Evolutionary conservation across 2,329 filamentous ascomycete genomes (phyloP).

Genomic region (Fusarium nodosum): DNA sequence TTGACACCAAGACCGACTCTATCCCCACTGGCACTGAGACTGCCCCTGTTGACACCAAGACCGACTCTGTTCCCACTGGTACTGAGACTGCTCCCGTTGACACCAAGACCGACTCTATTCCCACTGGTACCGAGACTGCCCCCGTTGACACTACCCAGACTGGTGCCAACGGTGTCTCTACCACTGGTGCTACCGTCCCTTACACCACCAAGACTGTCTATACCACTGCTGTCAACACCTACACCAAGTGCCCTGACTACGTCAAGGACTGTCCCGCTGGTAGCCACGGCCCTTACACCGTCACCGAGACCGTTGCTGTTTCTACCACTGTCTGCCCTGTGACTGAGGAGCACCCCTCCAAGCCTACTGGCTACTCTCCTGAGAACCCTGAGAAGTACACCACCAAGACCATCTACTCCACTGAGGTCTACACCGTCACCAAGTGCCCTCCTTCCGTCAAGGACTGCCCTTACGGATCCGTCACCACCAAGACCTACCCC

Average conservation of each 20-base stretch:
- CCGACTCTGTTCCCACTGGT: neutral
- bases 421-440: constrained; percentile 35
- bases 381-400: constrained; percentile 46
- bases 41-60: neutral
- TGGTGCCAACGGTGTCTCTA: constrained; percentile 15
- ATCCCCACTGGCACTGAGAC: neutral
- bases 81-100: constrained; percentile 4
- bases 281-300: constrained; percentile 44
- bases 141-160: neutral
- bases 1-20: neutral
- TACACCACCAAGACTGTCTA: constrained; percentile 53
- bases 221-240: constrained; percentile 49
- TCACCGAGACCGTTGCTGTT: constrained; percentile 52
- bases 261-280: constrained; percentile 52
- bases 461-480: constrained; percentile 50
- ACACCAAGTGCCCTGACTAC: constrained; percentile 51
- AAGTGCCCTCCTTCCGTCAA: constrained; percentile 48
- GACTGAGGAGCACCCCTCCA: constrained; percentile 41
- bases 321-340: constrained; percentile 62
- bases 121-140: constrained; percentile 1
- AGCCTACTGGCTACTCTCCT: constrained; percentile 47
- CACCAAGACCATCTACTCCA: constrained; percentile 46
- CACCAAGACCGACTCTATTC: neutral
- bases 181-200: constrained; percentile 31
- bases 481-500: constrained; percentile 38